Evolutionary conservation across 371 early-diverging fungal genomes (phyloP).

Genomic region (Batkoa obscura): DNA sequence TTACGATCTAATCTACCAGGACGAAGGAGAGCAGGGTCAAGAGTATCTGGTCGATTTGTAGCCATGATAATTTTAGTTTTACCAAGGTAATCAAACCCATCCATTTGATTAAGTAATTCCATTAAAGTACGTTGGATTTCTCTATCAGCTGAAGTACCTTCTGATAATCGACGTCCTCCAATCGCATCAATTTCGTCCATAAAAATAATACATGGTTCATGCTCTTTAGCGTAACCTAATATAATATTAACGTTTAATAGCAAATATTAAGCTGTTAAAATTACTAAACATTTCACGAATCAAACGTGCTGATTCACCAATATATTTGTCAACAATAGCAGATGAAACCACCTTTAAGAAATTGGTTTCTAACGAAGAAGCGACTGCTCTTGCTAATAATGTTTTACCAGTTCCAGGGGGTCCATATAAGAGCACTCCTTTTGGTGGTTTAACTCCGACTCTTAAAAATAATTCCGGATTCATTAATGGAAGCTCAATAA

Average conservation of each 20-base stretch:
- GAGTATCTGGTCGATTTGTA: slow-evolving; percentile 97
- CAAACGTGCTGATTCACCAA: slow-evolving; percentile 95
- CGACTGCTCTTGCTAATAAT: slow-evolving; percentile 91
- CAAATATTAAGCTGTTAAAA: not conserved
- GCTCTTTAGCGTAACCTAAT: slow-evolving; percentile 89
- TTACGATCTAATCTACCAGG: slow-evolving; percentile 98
- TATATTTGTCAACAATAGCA: slow-evolving; percentile 99
- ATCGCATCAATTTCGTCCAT: slow-evolving; percentile 99
- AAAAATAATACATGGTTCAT: slow-evolving; percentile 99
- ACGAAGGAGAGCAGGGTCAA: slow-evolving; percentile 96
- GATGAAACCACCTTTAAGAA: slow-evolving; percentile 94
- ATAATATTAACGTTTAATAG: not conserved
- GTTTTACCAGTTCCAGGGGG: slow-evolving; percentile 95
- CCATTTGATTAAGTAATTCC: slow-evolving; percentile 99
- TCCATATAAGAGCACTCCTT: slow-evolving; percentile 97
- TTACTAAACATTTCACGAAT: slow-evolving; percentile 97
- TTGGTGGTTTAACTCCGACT: slow-evolving; percentile 94
- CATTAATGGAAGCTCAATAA: slow-evolving; percentile 96
- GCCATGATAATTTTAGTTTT: slow-evolving; percentile 99
- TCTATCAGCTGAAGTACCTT: slow-evolving; percentile 98
- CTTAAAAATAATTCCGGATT: slow-evolving; percentile 98
- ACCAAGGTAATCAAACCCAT: slow-evolving; percentile 97
- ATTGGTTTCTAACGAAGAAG: slow-evolving; percentile 89
- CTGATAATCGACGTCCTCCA: slow-evolving; percentile 97
- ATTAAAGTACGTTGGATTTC: slow-evolving; percentile 99